Evolutionary conservation across 2,329 filamentous ascomycete genomes (phyloP).

Genomic region (Curvularia hawaiiensis): DNA sequence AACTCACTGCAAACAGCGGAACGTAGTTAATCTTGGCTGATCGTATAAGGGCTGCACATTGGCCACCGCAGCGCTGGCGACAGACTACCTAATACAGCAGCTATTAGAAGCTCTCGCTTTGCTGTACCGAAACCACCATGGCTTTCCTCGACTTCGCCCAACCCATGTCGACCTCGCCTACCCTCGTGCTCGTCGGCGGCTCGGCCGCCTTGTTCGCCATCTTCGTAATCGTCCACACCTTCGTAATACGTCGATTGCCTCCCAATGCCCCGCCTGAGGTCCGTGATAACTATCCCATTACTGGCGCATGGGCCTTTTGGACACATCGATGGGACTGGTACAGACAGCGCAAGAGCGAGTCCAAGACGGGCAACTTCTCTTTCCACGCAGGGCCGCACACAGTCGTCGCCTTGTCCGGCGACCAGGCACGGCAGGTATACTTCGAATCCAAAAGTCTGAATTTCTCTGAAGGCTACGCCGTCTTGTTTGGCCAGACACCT

Average conservation of each 20-base stretch:
- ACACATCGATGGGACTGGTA: slow-evolving; percentile 54
- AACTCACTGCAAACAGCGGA: not conserved
- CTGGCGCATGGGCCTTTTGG: slow-evolving; percentile 56
- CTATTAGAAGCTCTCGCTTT: not conserved
- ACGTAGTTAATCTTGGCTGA: not conserved
- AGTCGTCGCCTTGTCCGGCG: slow-evolving; percentile 54
- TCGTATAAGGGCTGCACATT: not conserved
- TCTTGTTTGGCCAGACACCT: slow-evolving; percentile 34
- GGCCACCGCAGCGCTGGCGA: too few species aligned
- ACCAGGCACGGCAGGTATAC: slow-evolving; percentile 51
- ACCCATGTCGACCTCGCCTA: not conserved
- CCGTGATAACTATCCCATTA: slow-evolving; percentile 45
- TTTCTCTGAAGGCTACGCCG: slow-evolving; percentile 49
- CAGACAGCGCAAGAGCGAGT: slow-evolving; percentile 36
- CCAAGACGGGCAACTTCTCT: slow-evolving; percentile 53
- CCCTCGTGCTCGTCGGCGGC: not conserved
- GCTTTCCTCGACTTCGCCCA: not conserved
- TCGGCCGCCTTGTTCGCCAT: not conserved
- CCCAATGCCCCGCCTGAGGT: slow-evolving; percentile 29
- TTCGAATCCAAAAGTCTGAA: slow-evolving; percentile 54
- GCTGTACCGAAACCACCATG: not conserved
- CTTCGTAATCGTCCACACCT: not conserved
- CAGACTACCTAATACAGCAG: too few species aligned
- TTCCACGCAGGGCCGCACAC: slow-evolving; percentile 55
- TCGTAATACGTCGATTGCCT: slow-evolving; percentile 14